Base-by-base conservation (phyloP, 306 rosid genomes). In the Medicago arabica region DNA sequence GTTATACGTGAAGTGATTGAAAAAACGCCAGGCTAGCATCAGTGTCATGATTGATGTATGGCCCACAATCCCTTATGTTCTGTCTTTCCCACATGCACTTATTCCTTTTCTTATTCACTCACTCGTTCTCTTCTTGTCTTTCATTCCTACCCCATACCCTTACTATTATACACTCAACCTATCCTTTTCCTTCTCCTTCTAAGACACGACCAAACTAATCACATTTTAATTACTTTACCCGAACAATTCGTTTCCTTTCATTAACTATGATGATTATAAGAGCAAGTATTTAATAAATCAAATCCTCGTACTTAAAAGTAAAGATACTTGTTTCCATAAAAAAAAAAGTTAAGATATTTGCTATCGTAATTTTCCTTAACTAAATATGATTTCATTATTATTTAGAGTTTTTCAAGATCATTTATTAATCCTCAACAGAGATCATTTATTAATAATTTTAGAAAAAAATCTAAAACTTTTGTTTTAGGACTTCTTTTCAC, bases 21-120 rank as follows among this genome's bases (percentile, higher is more conserved):
- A 31, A 71, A 74, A 90, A 86, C 15, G 96, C 90, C 96, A 92
- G 97, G 80, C 93, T 89, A 75, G 97, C 96, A 84, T 81, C 62
- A 38, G 14, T 8, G 59, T 25, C 25, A 87, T 88, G 86, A 82
- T 92, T 90, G 88, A 72, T n/a, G 79, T 77, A 85, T 93, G 86
- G 0, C 17, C 96, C 90, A 78, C 72, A 9, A 9, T 23, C 50
- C 80, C 69, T 66, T 81, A 80, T 75, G 50, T 81, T 83, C 90
- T 89, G 92, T 88, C 92, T 76, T 69, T 76, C 89, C 81, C 89
- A 86, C 87, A 87, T 89, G 91, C 94, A 83, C 13, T 84, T 80
- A 75, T 82, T 78, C 80, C 78, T 16, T 67, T 84, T 84, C 16
- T 23, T 60, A 43, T 13, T 80, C 86, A 41, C 2, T 44, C 85